A percentile compares a stretch with the other conserved stretches of the same genome.
Conservation (phyloP, 768 basidiomycete species). For the Russula emetica region DNA sequence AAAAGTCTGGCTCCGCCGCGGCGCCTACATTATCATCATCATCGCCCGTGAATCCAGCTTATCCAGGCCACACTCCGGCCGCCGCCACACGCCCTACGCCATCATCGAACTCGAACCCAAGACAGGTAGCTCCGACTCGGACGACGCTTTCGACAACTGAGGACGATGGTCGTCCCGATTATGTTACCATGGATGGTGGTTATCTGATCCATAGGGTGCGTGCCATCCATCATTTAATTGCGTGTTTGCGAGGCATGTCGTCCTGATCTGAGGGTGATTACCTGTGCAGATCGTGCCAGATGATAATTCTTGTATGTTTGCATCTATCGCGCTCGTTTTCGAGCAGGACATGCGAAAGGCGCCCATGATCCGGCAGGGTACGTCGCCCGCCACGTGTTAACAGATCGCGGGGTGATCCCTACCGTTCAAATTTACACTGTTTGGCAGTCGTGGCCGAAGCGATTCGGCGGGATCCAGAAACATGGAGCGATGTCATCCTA, state of each 20-base stretch:
- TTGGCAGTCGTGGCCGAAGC: slow-evolving; percentile 74
- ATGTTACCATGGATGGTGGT: slow-evolving; percentile 58
- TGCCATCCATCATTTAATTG: slow-evolving; percentile 25
- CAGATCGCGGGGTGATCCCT: not conserved
- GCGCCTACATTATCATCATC: slow-evolving; percentile 13
- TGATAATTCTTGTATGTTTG: slow-evolving; percentile 95
- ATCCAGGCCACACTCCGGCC: slow-evolving; percentile 28
- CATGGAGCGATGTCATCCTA: slow-evolving; percentile 80
- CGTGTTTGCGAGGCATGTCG: not conserved
- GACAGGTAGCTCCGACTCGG: slow-evolving; percentile 25
- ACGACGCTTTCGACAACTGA: slow-evolving; percentile 28
- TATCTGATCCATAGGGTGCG: slow-evolving; percentile 70
- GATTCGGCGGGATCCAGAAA: slow-evolving; percentile 64
- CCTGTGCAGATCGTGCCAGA: slow-evolving; percentile 76
- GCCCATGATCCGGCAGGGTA: slow-evolving; percentile 67
- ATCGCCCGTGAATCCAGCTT: slow-evolving; percentile 28
- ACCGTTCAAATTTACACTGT: not conserved
- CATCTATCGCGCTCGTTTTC: slow-evolving; percentile 79
- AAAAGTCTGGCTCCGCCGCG: slow-evolving; percentile 32
- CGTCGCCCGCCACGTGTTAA: slow-evolving; percentile 26
- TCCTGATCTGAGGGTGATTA: slow-evolving; percentile 1
- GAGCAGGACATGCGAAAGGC: slow-evolving; percentile 76
- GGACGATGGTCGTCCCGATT: slow-evolving; percentile 48
- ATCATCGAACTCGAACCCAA: slow-evolving; percentile 16
- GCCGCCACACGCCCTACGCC: slow-evolving; percentile 29